Conservation (phyloP, 768 basidiomycete genomes). For the Multifurca ochricompacta region DNA sequence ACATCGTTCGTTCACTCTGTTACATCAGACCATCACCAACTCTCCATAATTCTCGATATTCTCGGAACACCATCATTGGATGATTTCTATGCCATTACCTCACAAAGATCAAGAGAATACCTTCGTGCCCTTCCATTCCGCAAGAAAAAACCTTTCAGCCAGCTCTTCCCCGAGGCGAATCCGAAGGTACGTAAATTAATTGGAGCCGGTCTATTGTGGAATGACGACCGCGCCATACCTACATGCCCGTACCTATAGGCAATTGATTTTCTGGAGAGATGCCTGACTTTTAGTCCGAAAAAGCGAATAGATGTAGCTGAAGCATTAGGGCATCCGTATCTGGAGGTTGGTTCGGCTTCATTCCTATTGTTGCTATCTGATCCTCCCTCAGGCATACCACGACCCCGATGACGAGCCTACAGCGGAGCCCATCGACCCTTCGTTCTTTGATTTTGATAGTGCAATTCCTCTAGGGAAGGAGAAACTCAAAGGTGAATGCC, state of each 20-base stretch:
- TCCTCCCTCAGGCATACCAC: conserved; percentile 59
- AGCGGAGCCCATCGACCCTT: conserved; percentile 64
- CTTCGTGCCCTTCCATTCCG: conserved; percentile 84
- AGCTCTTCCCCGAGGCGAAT: conserved; percentile 70
- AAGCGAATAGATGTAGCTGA: conserved; percentile 83
- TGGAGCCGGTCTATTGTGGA: background rate
- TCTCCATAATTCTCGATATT: conserved; percentile 89
- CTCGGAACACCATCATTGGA: conserved; percentile 87
- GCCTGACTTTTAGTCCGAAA: conserved; percentile 79
- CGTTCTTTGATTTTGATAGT: conserved; percentile 80
- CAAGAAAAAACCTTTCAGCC: conserved; percentile 62
- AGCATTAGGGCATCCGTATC: conserved; percentile 83
- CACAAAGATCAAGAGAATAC: conserved; percentile 72
- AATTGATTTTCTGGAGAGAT: conserved; percentile 71
- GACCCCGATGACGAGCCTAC: conserved; percentile 85
- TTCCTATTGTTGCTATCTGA: background rate
- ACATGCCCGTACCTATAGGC: conserved; percentile 35
- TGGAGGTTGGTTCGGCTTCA: conserved; percentile 46
- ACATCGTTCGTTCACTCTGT: background rate
- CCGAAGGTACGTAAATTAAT: conserved; percentile 38
- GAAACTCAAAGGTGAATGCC: conserved; percentile 51
- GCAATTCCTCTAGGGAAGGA: conserved; percentile 59
- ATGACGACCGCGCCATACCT: background rate
- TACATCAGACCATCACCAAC: conserved; percentile 81
- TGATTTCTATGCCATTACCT: conserved; percentile 90